Percentiles rank a stretch among this genome's conserved stretches.
These are phyloP conservation scores for Xylaria sp. DNA, from an alignment of 2,329 filamentous ascomycete genomes.

Conservation along the genomic window DNA sequence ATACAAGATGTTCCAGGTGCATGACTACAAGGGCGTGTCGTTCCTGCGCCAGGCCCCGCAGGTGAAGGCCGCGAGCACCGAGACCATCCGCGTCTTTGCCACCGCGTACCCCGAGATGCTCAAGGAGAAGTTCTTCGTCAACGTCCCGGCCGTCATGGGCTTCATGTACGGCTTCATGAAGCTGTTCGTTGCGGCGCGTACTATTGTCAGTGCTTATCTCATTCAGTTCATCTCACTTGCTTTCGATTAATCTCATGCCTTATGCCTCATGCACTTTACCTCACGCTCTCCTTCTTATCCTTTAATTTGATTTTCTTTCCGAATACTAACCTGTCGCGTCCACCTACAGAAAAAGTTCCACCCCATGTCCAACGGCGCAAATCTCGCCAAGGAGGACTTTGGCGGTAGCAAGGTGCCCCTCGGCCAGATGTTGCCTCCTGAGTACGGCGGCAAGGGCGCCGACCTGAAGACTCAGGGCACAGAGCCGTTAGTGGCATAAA, in stretches of 20 bases:
- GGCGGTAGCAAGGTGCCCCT: slow-evolving; percentile 61
- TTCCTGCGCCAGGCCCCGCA: slow-evolving; percentile 82
- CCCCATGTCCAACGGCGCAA: slow-evolving; percentile 74
- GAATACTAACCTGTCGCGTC: neutral
- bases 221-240: neutral
- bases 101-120: slow-evolving; percentile 89
- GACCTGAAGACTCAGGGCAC: slow-evolving; percentile 44
- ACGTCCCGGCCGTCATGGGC: slow-evolving; percentile 89
- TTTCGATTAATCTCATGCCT: neutral
- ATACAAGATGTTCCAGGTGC: slow-evolving; percentile 90
- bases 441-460: slow-evolving; percentile 77
- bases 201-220: slow-evolving; percentile 48
- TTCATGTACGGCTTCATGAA: slow-evolving; percentile 82
- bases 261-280: too few relatives aligned
- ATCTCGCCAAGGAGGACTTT: slow-evolving; percentile 64
- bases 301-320: neutral
- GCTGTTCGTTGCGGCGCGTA: slow-evolving; percentile 74
- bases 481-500: slow-evolving; percentile 35
- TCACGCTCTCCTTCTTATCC: neutral
- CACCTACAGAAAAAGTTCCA: slow-evolving; percentile 72
- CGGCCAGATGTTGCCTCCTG: slow-evolving; percentile 69
- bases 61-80: slow-evolving; percentile 76
- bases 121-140: slow-evolving; percentile 93
- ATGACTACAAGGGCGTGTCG: slow-evolving; percentile 88
- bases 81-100: slow-evolving; percentile 82